Base-by-base conservation (phyloP, 768 basidiomycete genomes). In the Rhodotorula diobovata region DNA sequence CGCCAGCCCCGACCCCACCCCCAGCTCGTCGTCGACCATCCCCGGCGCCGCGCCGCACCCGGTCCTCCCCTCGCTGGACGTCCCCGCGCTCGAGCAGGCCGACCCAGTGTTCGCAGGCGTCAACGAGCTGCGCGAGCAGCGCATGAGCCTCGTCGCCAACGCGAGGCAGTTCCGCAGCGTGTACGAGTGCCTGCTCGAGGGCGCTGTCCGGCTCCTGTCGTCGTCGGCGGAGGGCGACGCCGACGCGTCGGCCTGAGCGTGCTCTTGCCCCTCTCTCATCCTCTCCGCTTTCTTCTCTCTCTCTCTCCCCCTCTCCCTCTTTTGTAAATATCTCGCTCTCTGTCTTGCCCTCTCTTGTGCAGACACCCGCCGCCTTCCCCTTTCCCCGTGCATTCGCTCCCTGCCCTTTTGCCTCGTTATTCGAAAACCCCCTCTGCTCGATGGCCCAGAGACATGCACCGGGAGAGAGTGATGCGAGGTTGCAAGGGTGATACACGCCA, bases 121-220 rank as follows among this genome's bases (percentile, higher is more conserved):
- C 61, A 91, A 94, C 81, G 91, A 93, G 78, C 92, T 98, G 88
- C 85, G 95, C 56, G 88, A 94, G 80, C 94, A 97, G 81, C 84
- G 95, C 64, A 98, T 98, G 95, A 93, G 91, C 77, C 81, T 96
- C 71, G 95, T 94, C 79, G 94, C 95, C 83, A 95, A 90, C 80
- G 81, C 94, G 78, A 83, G 93, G 68, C 95, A 98, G 81, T 98
- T 94, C 78, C 89, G 94, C 30, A 97, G 94, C 41, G 65, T 71
- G 16, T 28, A 67, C 66, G 70, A 71, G 51, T 71, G 70, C 66
- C 50, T 71, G 0, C 41, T 71, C n/a, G 70, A 71, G 34, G 70
- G 70, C 37, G 65, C 65, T 2, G 21, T 66, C 2, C 7, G 60
- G 7, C 25, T 28, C 28, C 41, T 59, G 7, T 15, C n/a, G n/a